These are phyloP conservation scores for Pedinophyceae sp. DNA, from an alignment of 139 green algal species.

Conservation along the genomic window DNA sequence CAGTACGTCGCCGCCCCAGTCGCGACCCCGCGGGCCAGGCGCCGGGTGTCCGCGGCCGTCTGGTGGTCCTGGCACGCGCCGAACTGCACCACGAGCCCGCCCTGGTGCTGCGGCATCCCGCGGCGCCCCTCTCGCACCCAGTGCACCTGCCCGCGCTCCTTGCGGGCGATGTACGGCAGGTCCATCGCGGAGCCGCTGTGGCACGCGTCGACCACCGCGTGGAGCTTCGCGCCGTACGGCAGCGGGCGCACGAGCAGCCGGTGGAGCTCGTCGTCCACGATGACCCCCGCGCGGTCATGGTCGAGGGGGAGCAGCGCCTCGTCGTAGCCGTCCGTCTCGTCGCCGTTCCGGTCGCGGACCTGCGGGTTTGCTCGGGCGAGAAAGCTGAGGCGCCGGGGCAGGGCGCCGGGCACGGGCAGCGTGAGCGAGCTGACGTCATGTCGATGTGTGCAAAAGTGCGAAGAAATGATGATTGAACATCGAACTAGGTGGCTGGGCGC, in stretches of 20 bases:
- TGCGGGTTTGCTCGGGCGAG: too few species aligned
- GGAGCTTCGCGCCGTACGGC: conserved; percentile 6
- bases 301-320: conserved; percentile 1
- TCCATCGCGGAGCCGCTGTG: conserved; percentile 19
- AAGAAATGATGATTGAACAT: too few species aligned
- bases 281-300: conserved; percentile 1
- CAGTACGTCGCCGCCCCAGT: conserved; percentile 18
- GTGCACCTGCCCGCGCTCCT: neutral
- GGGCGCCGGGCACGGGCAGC: too few species aligned
- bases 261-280: conserved; percentile 22
- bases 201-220: conserved; percentile 18
- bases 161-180: conserved; percentile 10
- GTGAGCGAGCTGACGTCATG: too few species aligned
- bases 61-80: conserved; percentile 13
- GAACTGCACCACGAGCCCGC: conserved; percentile 17
- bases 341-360: conserved; percentile 1
- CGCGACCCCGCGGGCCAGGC: conserved; percentile 1
- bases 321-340: conserved; percentile 2
- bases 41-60: conserved; percentile 11
- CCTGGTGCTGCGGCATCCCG: conserved; percentile 1
- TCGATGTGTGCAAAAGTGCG: too few species aligned
- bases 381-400: too few species aligned
- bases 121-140: neutral
- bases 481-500: too few species aligned
- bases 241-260: conserved; percentile 13